Percentiles rank a stretch among this genome's conserved stretches.
These are phyloP conservation scores for Spathaspora hagerdaliae DNA, from an alignment of 805 yeast species.

Conservation along the genomic window DNA sequence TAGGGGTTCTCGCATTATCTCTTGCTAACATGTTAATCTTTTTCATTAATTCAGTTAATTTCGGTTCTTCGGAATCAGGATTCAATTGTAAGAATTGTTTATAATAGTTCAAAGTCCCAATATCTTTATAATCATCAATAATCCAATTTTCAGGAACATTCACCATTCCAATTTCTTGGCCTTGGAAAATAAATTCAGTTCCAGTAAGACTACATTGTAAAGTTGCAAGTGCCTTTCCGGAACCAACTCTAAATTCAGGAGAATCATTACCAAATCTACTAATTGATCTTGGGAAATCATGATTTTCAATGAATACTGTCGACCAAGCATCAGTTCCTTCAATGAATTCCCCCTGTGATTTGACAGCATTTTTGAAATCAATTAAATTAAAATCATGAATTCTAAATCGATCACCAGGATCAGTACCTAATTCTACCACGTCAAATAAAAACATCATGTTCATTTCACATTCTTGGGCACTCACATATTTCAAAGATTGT, in stretches of 20 bases:
- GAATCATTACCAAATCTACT: conserved; percentile 48
- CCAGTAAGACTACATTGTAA: conserved; percentile 48
- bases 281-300: conserved; percentile 54
- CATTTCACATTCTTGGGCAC: conserved; percentile 34
- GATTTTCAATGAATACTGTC: conserved; percentile 53
- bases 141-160: conserved; percentile 46
- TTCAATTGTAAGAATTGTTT: conserved; percentile 23
- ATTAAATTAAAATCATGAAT: conserved; percentile 27
- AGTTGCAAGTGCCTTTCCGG: conserved; percentile 48
- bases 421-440: conserved; percentile 34
- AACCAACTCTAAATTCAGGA: conserved; percentile 21
- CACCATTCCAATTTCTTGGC: conserved; percentile 57
- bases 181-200: conserved; percentile 55
- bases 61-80: conserved; percentile 21
- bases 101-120: conserved; percentile 43
- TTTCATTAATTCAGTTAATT: conserved; percentile 23
- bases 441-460: conserved; percentile 35
- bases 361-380: conserved; percentile 40
- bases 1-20: conserved; percentile 54
- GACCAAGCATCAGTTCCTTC: conserved; percentile 55
- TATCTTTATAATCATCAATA: conserved; percentile 48
- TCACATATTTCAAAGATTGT: conserved; percentile 40
- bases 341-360: conserved; percentile 31
- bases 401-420: conserved; percentile 30
- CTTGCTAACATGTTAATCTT: conserved; percentile 39